Evolutionary conservation across 345 rosid species (phyloP).

Genomic region (Brassica cretica): DNA sequence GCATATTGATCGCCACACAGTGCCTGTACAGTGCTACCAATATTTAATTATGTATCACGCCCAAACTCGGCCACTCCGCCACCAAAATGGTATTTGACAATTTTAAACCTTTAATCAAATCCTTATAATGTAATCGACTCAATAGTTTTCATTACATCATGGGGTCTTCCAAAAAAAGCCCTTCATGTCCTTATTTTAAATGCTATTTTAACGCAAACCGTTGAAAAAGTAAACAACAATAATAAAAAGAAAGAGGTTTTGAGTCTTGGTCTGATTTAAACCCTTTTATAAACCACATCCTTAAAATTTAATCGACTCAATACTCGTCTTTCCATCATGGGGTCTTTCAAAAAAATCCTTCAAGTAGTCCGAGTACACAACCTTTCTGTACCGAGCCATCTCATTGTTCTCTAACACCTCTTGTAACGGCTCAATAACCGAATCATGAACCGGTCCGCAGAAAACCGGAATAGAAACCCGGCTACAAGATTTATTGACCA

Average conservation of each 20-base stretch:
- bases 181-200: neutral
- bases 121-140: neutral
- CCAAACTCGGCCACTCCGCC: neutral
- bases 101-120: neutral
- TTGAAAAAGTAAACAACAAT: neutral
- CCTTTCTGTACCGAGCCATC: conserved; percentile 28
- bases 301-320: conserved; percentile 24
- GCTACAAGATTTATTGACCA: conserved; percentile 26
- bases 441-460: conserved; percentile 31
- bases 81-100: neutral
- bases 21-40: neutral
- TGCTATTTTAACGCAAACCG: neutral
- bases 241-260: neutral
- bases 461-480: conserved; percentile 43
- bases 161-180: neutral
- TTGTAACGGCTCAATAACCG: conserved; percentile 33
- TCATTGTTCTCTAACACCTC: conserved; percentile 33
- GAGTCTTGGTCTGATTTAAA: neutral
- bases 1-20: neutral
- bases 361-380: conserved; percentile 38
- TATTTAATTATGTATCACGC: neutral
- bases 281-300: neutral
- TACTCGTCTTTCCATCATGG: conserved; percentile 37
- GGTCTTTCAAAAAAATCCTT: conserved; percentile 31
- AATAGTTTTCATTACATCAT: neutral